These are phyloP conservation scores for Tulasnella sp. DNA, from an alignment of 768 basidiomycete species.

Conservation along the genomic window DNA sequence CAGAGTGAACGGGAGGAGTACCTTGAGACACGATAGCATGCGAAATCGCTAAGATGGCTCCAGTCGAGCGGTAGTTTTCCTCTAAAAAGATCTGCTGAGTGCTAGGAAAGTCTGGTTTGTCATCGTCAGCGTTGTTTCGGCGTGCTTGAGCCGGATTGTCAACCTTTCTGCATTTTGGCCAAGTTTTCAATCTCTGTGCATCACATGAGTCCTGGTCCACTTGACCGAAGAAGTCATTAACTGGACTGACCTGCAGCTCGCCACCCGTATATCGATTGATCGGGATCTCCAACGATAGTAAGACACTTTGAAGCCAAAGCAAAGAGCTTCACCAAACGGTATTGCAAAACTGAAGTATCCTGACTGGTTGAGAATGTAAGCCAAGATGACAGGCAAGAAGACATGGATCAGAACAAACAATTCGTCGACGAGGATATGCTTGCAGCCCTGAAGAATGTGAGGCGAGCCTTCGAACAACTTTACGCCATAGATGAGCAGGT, in stretches of 20 bases:
- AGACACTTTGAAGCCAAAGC: conserved; percentile 42
- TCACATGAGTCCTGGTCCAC: not conserved
- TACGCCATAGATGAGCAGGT: conserved; percentile 63
- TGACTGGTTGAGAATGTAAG: conserved; percentile 31
- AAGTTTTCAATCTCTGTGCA: conserved; percentile 53
- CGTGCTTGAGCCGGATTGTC: conserved; percentile 17
- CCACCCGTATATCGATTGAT: conserved; percentile 90
- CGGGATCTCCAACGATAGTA: conserved; percentile 82
- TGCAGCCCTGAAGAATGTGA: conserved; percentile 44
- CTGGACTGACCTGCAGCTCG: conserved; percentile 41
- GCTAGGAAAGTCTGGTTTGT: conserved; percentile 40
- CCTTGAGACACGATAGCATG: conserved; percentile 78
- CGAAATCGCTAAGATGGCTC: conserved; percentile 57
- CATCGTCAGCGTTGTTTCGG: not conserved
- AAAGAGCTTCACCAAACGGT: conserved; percentile 62
- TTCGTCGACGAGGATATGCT: conserved; percentile 68
- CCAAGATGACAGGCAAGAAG: not conserved
- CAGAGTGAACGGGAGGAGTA: conserved; percentile 20
- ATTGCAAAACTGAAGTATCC: conserved; percentile 76
- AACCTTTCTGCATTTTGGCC: conserved; percentile 54
- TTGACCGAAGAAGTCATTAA: not conserved
- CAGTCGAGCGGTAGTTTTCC: conserved; percentile 80
- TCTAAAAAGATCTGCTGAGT: conserved; percentile 65
- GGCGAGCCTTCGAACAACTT: conserved; percentile 44
- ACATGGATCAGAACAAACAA: conserved; percentile 45